Evolutionary conservation across 208 protist species (phyloP).

Genomic region (Phytomonas serpens): DNA sequence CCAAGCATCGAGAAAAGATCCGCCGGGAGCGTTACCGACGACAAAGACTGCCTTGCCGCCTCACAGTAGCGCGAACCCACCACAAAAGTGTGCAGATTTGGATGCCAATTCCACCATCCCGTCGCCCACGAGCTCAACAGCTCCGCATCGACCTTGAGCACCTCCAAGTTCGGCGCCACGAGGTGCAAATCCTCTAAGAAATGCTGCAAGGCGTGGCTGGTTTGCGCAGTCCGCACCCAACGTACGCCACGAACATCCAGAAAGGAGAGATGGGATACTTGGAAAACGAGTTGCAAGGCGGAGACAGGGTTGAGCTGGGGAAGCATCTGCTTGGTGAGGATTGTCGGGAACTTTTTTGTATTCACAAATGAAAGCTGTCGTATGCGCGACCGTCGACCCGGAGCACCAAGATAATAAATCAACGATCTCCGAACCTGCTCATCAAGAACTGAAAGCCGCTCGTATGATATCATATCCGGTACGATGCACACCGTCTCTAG

Average conservation of each 20-base stretch:
- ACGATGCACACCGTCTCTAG: slow-evolving; percentile 32
- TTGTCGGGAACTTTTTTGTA: neutral
- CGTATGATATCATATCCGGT: slow-evolving; percentile 24
- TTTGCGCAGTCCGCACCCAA: slow-evolving; percentile 20
- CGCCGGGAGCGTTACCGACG: slow-evolving; percentile 23
- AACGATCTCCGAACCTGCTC: slow-evolving; percentile 20
- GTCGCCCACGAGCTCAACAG: slow-evolving; percentile 47
- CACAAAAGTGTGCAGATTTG: slow-evolving; percentile 35
- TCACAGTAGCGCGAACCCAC: slow-evolving; percentile 19
- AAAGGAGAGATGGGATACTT: slow-evolving; percentile 30
- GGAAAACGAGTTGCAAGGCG: slow-evolving; percentile 31
- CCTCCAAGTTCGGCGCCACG: slow-evolving; percentile 34
- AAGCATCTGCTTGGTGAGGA: neutral
- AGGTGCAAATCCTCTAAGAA: slow-evolving; percentile 74
- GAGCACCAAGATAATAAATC: slow-evolving; percentile 19
- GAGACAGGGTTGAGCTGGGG: slow-evolving; percentile 19
- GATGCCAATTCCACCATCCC: slow-evolving; percentile 68
- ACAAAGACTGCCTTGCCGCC: neutral
- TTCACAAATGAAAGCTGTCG: neutral
- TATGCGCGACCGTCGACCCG: slow-evolving; percentile 23
- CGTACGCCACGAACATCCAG: slow-evolving; percentile 71
- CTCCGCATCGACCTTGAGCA: slow-evolving; percentile 53
- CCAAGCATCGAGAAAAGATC: slow-evolving; percentile 52
- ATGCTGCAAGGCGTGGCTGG: slow-evolving; percentile 14
- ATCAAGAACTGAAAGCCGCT: slow-evolving; percentile 11